Percentiles rank a stretch among this genome's conserved stretches.
Conservation (phyloP, 441 rosid genomes). For the Capsella rubella region DNA sequence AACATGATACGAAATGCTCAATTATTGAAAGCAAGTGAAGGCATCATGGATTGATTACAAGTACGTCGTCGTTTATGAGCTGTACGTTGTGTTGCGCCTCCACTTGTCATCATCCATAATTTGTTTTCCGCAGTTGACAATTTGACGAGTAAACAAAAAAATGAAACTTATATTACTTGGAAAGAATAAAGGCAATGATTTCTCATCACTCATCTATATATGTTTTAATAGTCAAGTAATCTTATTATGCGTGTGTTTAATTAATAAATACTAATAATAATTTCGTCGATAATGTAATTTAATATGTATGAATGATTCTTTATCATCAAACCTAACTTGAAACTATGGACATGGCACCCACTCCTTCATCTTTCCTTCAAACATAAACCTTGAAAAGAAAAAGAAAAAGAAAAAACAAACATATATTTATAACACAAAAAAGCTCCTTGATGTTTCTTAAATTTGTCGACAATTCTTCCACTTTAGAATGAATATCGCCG, state of each 20-base stretch:
- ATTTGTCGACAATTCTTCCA: constrained; percentile 18
- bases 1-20: constrained; percentile 31
- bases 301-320: constrained; percentile 33
- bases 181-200: constrained; percentile 40
- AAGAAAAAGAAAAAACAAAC: neutral
- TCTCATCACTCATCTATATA: constrained; percentile 31
- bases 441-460: constrained; percentile 10
- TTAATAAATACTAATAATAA: neutral
- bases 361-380: constrained; percentile 49
- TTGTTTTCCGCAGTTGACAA: constrained; percentile 34
- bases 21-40: constrained; percentile 28
- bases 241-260: constrained; percentile 31
- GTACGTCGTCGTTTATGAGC: constrained; percentile 36
- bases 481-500: constrained; percentile 30
- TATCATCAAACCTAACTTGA: constrained; percentile 45
- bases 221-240: constrained; percentile 22
- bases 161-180: constrained; percentile 25
- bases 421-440: constrained; percentile 36
- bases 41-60: constrained; percentile 12
- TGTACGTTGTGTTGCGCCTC: constrained; percentile 13
- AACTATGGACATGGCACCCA: constrained; percentile 72
- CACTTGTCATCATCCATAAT: neutral
- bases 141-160: neutral
- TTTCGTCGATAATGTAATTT: constrained; percentile 4
- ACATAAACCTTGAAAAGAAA: constrained; percentile 25